These are phyloP conservation scores for Hebeloma cylindrosporum DNA, from an alignment of 768 basidiomycete species.

Conservation along the genomic window DNA sequence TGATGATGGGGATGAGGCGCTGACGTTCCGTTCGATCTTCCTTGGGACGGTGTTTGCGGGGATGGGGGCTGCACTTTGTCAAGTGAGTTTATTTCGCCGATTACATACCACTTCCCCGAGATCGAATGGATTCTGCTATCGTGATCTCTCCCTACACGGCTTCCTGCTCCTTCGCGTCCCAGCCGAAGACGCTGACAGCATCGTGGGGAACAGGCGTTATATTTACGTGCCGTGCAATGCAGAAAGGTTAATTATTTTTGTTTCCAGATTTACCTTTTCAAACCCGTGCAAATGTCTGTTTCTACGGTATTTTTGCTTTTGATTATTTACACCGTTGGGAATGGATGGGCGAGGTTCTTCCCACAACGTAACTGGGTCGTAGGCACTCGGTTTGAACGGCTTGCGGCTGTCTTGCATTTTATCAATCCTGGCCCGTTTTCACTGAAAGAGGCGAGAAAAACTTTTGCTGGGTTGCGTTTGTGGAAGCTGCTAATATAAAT, in stretches of 20 bases:
- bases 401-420: slow-evolving; percentile 43
- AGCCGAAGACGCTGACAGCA: too few relatives aligned
- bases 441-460: slow-evolving; percentile 58
- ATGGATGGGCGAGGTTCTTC: slow-evolving; percentile 48
- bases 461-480: too few relatives aligned
- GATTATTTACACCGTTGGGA: slow-evolving; percentile 51
- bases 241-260: slow-evolving; percentile 7
- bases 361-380: slow-evolving; percentile 42
- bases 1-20: slow-evolving; percentile 55
- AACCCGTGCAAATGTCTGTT: slow-evolving; percentile 52
- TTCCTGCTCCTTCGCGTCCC: too few relatives aligned
- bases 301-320: slow-evolving; percentile 59
- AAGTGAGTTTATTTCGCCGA: too few relatives aligned
- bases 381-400: slow-evolving; percentile 41
- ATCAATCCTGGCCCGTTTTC: slow-evolving; percentile 57
- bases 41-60: slow-evolving; percentile 59
- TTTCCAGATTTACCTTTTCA: slow-evolving; percentile 63
- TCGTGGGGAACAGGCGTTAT: too few relatives aligned
- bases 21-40: slow-evolving; percentile 56
- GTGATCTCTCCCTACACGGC: too few relatives aligned
- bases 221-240: too few relatives aligned
- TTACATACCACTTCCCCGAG: too few relatives aligned
- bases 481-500: too few relatives aligned
- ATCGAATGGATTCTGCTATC: too few relatives aligned
- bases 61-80: slow-evolving; percentile 55